Conservation (phyloP, 2,329 filamentous ascomycete species). For the Penicillium nordicum region DNA sequence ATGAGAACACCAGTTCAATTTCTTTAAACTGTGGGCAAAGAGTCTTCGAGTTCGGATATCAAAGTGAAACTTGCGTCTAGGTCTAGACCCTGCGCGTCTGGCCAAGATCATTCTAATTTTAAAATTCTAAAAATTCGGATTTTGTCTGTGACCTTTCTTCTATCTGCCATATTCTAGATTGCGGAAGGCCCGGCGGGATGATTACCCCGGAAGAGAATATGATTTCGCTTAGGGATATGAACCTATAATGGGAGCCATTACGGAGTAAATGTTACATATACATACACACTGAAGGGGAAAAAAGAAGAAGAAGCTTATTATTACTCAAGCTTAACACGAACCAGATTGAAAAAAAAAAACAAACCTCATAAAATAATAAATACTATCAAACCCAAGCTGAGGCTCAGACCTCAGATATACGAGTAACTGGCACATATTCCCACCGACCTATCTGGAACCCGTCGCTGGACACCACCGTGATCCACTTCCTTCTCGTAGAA, state of each 20-base stretch:
- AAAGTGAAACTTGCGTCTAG: conserved; percentile 4
- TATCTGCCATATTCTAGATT: background rate
- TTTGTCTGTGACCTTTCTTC: background rate
- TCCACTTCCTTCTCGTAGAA: background rate
- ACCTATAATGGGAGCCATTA: background rate
- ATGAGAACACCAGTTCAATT: background rate
- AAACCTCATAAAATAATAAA: background rate
- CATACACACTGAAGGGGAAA: background rate
- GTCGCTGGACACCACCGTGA: background rate
- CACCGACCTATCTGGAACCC: background rate
- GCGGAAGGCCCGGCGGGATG: background rate
- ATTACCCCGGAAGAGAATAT: background rate
- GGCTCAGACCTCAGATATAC: background rate
- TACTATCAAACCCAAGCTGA: background rate
- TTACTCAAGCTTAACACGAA: background rate
- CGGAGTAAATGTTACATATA: background rate
- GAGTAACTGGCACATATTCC: background rate
- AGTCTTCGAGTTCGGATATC: background rate
- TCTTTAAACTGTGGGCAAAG: background rate
- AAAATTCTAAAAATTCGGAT: conserved; percentile 5
- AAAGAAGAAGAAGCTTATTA: no score
- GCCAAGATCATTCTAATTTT: conserved; percentile 2
- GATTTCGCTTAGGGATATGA: background rate
- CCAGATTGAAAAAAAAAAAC: background rate
- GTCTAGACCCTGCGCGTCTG: conserved; percentile 5